Base-by-base conservation (phyloP, 768 basidiomycete genomes). In the Psilocybe tampanensis region DNA sequence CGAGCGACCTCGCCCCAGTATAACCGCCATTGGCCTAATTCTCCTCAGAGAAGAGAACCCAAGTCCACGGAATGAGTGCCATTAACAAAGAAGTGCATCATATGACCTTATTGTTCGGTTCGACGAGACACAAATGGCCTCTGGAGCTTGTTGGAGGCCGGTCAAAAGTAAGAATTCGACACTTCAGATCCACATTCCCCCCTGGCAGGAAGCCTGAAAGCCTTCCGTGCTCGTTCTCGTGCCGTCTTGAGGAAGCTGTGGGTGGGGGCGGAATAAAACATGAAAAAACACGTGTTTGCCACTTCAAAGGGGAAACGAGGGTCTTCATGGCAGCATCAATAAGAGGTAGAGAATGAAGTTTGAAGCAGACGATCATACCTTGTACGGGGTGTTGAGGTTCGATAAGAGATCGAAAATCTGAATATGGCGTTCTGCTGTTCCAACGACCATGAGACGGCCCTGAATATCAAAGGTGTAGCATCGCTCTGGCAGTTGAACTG, bases 351-450 rank as follows among this genome's bases (percentile, higher is more conserved):
- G 26, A 43, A 44, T 44, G 44, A 45, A 42, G n/a, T 19, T 34
- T 21, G 47, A 24, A 53, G 65, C 21, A 19, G 49, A 4, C 1
- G 41, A 26, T 12, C 73, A 39, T 47, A 89, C 93, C 78, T 91
- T 92, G 78, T 86, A 92, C 0, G 90, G 74, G 1, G 85, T 80
- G 21, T 81, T 88, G 2, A 95, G 95, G 68, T 90, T 93, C 17
- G 81, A n/a, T n/a, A n/a, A 83, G 47, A 97, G 81, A 72, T 96
- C 91, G 78, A 86, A 90, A 60, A 96, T 91, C 70, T 92, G 88
- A 49, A 98, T 86, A 68, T 95, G 90, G 26, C 94, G 85, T 58
- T 97, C 95, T 7, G 94, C 96, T 1, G 94, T 96, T 26, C 89
- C 95, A 51, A 94, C 92, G 39, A 95, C 95, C 79, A 96, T 85